Base-by-base conservation (phyloP, 2,329 filamentous ascomycete species). In the Penicillium sp. region DNA sequence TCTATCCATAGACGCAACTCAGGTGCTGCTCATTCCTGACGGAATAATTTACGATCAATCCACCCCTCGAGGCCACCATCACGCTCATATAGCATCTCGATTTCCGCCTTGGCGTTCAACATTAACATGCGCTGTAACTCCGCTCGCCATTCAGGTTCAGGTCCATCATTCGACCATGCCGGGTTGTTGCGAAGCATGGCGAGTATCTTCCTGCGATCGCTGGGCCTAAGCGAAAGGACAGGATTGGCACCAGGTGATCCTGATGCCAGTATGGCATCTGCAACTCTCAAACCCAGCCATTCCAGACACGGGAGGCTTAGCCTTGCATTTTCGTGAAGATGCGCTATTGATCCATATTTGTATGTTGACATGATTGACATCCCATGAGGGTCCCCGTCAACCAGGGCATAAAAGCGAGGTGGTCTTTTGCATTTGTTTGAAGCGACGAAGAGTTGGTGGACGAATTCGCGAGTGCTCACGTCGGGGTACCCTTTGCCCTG, bases 401-500 rank as follows among this genome's bases (percentile, higher is more conserved):
- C 80, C 1, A 89, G 76, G 2, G 79, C 82, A 62, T 82, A 84
- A 55, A 87, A 80, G 8, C 77, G 78, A 14, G 79, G 62, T 5
- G 33, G 51, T 75, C 7, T 74, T 26, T 16, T 45, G 65, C 5
- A 66, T 56, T 35, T 59, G 25, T 45, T 60, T 28, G 57, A 72
- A 72, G 25, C 61, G 63, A n/a, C 76, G 57, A 75, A 76, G 26
- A 86, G 67, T 28, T 75, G 74, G 37, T 78, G 81, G 35, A 87
- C 71, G 64, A 89, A 83, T 2, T 75, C 76, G 40, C 86, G 80
- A 8, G 85, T 87, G 35, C 79, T 77, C 28, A 89, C 72, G 67
- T 89, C 87, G 1, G 87, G 87, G 66, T 88, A 89, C 3, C 87
- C 87, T 79, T 89, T 89, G 0, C 82, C 87, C 84, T 87, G 54